These are phyloP conservation scores for Haberlea rhodopensis DNA, from an alignment of 257 asterid genomes.

Conservation along the genomic window DNA sequence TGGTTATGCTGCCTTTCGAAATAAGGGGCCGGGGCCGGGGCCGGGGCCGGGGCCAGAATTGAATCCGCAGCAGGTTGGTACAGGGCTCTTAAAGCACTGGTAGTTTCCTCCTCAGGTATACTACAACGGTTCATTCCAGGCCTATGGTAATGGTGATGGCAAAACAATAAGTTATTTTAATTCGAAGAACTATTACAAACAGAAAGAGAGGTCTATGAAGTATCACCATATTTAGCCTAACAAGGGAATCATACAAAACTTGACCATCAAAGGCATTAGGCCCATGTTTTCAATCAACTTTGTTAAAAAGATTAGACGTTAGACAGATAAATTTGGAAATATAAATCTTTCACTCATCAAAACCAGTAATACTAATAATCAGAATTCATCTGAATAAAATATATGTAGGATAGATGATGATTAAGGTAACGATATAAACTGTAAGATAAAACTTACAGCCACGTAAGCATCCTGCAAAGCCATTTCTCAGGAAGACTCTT, in stretches of 20 bases:
- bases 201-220: constrained; percentile 11
- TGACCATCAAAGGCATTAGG: constrained; percentile 22
- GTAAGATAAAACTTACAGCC: constrained; percentile 81
- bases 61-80: constrained; percentile 61
- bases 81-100: constrained; percentile 72
- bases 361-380: not conserved
- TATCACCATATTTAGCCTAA: not conserved
- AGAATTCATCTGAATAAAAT: not conserved
- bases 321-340: constrained; percentile 2
- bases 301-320: constrained; percentile 8
- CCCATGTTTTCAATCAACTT: constrained; percentile 15
- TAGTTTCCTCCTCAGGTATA: constrained; percentile 79
- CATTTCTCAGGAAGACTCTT: constrained; percentile 84
- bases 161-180: constrained; percentile 32
- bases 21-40: too few species aligned
- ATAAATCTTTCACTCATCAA: not conserved
- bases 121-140: constrained; percentile 90
- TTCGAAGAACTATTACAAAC: constrained; percentile 19
- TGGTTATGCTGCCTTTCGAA: constrained; percentile 42
- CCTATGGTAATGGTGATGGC: constrained; percentile 44
- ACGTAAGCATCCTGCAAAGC: constrained; percentile 87
- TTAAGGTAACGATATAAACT: not conserved
- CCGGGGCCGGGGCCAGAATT: too few species aligned
- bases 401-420: not conserved
- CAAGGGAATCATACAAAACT: constrained; percentile 6